Evolutionary conservation across 2,329 filamentous ascomycete species (phyloP), one percentile per base, ranked within the genome.

Genomic region (Epichloe coenophiala): DNA sequence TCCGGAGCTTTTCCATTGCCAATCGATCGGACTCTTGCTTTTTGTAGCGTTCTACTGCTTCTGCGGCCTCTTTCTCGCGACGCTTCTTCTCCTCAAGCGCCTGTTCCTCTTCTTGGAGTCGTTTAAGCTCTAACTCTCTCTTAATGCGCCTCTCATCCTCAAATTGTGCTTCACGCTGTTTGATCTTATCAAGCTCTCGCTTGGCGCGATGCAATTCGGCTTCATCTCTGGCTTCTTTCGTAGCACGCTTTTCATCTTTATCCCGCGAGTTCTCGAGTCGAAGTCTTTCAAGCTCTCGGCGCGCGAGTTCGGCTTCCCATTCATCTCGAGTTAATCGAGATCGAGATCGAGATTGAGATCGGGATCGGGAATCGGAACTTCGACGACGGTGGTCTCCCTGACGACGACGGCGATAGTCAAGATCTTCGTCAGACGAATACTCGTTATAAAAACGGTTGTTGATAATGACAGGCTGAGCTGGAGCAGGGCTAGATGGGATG

Each of bases 361-460:
- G 57, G 21, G 59, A 60, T 43, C 54, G 57, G 17, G 59, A 65
- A 13, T 59, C 60, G 35, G 58, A 58, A 37, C 61, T 60, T 41
- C 57, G 17, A 17, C 17, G 61, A 19, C 59, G 56, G 47, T 58
- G 57, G 46, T 56, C 53, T 47, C 66, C 48, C 51, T 64, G 62
- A 49, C 46, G 51, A 33, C 49, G 51, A 17, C 50, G 53, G n/a
- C 53, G 60, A 51, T 57, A 65, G 46, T 58, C 48, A 8, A 49
- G 43, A 2, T 68, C 68, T 15, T 69, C 67, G 37, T 74, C 73
- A 5, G 69, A 74, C 19, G 71, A 73, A 47, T 70, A 57, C 21
- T 73, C 68, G 53, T 74, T 74, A 57, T 75, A 73, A 51, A 77
- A 73, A 51, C 68, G 68, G 61, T 79, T 80, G 59, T 79, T 77